These are phyloP conservation scores for Paramecium pentaurelia DNA, from an alignment of 73 alveolate species.

Conservation along the genomic window DNA sequence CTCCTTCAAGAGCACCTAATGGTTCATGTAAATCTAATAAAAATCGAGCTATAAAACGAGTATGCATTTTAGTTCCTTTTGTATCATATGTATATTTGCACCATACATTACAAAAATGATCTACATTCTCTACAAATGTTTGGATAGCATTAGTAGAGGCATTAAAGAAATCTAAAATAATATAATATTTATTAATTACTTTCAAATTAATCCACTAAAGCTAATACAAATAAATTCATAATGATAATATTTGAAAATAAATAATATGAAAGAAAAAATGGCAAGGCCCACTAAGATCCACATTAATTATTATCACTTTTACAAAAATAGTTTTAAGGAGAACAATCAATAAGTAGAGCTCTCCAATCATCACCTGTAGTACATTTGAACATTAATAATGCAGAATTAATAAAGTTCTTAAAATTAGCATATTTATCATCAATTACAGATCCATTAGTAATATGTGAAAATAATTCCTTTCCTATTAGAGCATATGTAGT, in stretches of 20 bases:
- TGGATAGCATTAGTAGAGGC: background rate
- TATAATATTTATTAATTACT: background rate
- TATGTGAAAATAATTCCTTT: background rate
- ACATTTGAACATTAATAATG: constrained; percentile 20
- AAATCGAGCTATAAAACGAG: constrained; percentile 33
- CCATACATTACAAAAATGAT: constrained; percentile 50
- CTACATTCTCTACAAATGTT: constrained; percentile 24
- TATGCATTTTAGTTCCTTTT: constrained; percentile 11
- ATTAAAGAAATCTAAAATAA: background rate
- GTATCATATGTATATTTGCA: background rate
- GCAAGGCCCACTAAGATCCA: background rate
- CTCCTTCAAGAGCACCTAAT: constrained; percentile 9
- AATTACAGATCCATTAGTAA: background rate
- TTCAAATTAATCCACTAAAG: constrained; percentile 34
- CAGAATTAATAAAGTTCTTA: constrained; percentile 22
- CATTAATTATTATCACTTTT: background rate
- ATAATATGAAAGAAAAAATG: constrained; percentile 17
- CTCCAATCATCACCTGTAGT: constrained; percentile 53
- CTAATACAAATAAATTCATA: constrained; percentile 29
- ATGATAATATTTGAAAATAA: constrained; percentile 28
- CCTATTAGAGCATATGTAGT: constrained; percentile 12
- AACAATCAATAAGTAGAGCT: background rate
- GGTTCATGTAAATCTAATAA: constrained; percentile 3
- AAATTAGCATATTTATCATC: constrained; percentile 27
- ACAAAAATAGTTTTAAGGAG: background rate